Conservation (phyloP, 371 early-diverging fungal genomes). For the Umbelopsis sp. region DNA sequence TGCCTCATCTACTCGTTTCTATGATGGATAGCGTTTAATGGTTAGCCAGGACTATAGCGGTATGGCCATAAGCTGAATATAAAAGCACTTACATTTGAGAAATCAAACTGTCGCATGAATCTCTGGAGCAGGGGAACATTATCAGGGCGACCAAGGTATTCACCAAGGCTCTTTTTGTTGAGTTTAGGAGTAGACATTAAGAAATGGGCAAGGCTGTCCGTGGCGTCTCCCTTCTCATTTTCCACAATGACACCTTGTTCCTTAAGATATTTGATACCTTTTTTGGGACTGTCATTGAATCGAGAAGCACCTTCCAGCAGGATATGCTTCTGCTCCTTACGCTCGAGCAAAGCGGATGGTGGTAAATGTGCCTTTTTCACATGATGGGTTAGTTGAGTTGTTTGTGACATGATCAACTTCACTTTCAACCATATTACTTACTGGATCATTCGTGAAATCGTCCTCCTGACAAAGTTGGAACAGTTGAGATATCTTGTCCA, state of each 20-base stretch:
- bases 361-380: slow-evolving; percentile 32
- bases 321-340: slow-evolving; percentile 66
- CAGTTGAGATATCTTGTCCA: not conserved
- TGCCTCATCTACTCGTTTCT: slow-evolving; percentile 87
- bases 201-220: slow-evolving; percentile 70
- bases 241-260: slow-evolving; percentile 55
- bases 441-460: not conserved
- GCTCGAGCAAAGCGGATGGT: slow-evolving; percentile 35
- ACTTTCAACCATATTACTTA: not conserved
- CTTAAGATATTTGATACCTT: slow-evolving; percentile 76
- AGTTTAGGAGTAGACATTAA: slow-evolving; percentile 74
- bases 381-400: not conserved
- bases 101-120: slow-evolving; percentile 87
- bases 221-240: slow-evolving; percentile 48
- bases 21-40: not conserved
- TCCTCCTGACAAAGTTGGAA: not conserved
- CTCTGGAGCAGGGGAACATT: slow-evolving; percentile 77
- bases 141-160: slow-evolving; percentile 84
- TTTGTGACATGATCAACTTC: not conserved
- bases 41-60: no score
- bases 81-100: slow-evolving; percentile 58
- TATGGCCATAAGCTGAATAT: not conserved
- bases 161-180: slow-evolving; percentile 84
- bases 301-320: slow-evolving; percentile 77
- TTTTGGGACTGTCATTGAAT: slow-evolving; percentile 87